These are phyloP conservation scores for Boletus rufocinnamomeus DNA, from an alignment of 768 basidiomycete species.

Conservation along the genomic window DNA sequence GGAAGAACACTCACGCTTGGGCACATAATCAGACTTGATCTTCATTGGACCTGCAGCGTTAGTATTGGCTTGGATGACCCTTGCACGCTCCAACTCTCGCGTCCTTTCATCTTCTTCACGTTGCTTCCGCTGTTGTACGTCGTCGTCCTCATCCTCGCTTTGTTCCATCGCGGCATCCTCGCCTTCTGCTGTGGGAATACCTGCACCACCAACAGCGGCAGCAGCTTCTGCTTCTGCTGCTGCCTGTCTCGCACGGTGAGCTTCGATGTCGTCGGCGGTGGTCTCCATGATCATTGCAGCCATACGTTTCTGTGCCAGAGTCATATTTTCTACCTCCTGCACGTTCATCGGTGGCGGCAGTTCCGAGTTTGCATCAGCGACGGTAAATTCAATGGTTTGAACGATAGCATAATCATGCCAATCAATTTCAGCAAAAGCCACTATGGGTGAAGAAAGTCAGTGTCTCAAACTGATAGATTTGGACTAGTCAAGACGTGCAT, in stretches of 20 bases:
- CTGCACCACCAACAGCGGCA: constrained; percentile 69
- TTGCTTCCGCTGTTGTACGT: constrained; percentile 56
- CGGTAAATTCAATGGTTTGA: constrained; percentile 96
- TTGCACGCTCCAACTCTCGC: constrained; percentile 73
- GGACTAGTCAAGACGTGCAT: constrained; percentile 48
- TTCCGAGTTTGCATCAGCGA: constrained; percentile 86
- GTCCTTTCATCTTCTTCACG: constrained; percentile 69
- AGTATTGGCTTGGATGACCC: constrained; percentile 77
- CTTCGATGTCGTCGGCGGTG: constrained; percentile 83
- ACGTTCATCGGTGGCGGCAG: constrained; percentile 96
- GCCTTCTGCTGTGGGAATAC: constrained; percentile 44
- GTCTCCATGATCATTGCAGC: constrained; percentile 98
- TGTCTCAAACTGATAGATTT: background rate
- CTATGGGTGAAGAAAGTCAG: constrained; percentile 38
- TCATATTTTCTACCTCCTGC: constrained; percentile 94
- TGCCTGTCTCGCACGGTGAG: constrained; percentile 76
- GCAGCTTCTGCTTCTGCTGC: constrained; percentile 86
- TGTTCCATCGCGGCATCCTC: constrained; percentile 76
- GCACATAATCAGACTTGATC: constrained; percentile 94
- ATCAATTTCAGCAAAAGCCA: constrained; percentile 96
- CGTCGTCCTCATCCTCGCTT: constrained; percentile 81
- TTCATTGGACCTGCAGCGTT: constrained; percentile 84
- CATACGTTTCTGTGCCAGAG: constrained; percentile 96
- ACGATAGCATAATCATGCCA: constrained; percentile 99
- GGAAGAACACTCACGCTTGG: constrained; percentile 67